phyloP scores from a whole-genome alignment of 139 green algal genomes.

The Closterium sp. region DNA sequence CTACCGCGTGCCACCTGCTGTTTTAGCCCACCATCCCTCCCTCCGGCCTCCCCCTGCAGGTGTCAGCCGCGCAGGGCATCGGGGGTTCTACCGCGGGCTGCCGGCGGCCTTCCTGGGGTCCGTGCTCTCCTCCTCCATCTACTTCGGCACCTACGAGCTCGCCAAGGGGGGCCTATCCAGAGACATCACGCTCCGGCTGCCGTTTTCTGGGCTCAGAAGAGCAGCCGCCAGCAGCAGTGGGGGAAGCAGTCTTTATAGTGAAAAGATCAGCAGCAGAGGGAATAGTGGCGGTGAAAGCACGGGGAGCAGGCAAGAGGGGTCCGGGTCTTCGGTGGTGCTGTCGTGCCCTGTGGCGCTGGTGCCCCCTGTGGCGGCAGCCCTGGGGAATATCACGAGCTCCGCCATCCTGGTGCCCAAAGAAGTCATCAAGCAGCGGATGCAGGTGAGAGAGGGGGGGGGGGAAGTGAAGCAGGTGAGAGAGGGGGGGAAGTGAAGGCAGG shows the following conservation, averaged over 20 bases:
- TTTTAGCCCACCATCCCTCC: too few species aligned
- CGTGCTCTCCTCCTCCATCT: slow-evolving; percentile 87
- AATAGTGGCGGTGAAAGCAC: slow-evolving; percentile 54
- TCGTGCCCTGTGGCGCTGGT: slow-evolving; percentile 17
- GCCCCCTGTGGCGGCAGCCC: slow-evolving; percentile 42
- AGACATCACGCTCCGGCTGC: background rate
- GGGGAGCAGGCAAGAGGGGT: slow-evolving; percentile 86
- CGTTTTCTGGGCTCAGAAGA: background rate
- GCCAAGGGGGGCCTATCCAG: slow-evolving; percentile 65
- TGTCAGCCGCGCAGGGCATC: too few species aligned
- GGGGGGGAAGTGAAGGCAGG: too few species aligned
- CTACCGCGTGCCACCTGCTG: too few species aligned
- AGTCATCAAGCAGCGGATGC: too few species aligned
- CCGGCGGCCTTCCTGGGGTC: slow-evolving; percentile 46
- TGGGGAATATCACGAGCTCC: slow-evolving; percentile 56
- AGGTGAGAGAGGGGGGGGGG: background rate
- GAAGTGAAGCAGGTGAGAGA: too few species aligned
- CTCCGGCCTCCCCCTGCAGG: too few species aligned
- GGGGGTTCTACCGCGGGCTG: slow-evolving; percentile 43
- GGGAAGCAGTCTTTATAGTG: background rate
- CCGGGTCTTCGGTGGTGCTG: background rate
- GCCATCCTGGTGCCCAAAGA: slow-evolving; percentile 53
- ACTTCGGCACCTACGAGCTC: slow-evolving; percentile 90
- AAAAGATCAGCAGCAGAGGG: background rate
- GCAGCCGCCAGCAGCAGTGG: background rate